Conservation (phyloP, 495 filamentous ascomycete genomes). For the Talaromyces thailandensis region DNA sequence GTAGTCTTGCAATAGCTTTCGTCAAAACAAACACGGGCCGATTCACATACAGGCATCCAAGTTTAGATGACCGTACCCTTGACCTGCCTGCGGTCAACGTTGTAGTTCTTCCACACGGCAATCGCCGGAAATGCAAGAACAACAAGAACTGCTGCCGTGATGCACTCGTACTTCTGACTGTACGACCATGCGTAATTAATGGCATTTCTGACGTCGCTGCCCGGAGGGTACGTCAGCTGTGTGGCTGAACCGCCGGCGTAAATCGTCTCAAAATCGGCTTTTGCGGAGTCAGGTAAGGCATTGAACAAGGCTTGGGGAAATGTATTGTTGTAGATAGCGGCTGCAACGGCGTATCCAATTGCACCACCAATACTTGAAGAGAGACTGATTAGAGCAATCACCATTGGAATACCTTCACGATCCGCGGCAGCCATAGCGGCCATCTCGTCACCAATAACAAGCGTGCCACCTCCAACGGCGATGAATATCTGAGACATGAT, state of each 20-base stretch:
- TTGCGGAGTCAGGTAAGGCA: not conserved
- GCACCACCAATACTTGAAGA: conserved; percentile 55
- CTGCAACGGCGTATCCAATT: conserved; percentile 48
- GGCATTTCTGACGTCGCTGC: conserved; percentile 7
- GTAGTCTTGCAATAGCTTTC: too few species aligned
- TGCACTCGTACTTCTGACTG: conserved; percentile 11
- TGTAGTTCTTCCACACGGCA: conserved; percentile 12
- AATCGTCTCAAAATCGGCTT: conserved; percentile 1
- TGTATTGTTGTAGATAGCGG: conserved; percentile 53
- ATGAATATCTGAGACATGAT: conserved; percentile 72
- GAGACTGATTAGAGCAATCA: conserved; percentile 49
- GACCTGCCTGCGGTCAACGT: conserved; percentile 15
- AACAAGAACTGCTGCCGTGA: conserved; percentile 10
- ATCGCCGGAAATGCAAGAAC: conserved; percentile 14
- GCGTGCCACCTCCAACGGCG: conserved; percentile 50
- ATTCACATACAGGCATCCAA: too few species aligned
- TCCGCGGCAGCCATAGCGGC: conserved; percentile 55
- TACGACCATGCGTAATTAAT: conserved; percentile 13
- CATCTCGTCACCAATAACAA: conserved; percentile 58
- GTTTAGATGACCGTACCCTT: conserved; percentile 11
- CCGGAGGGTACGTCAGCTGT: conserved; percentile 9
- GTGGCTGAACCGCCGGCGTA: not conserved
- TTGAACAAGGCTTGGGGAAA: conserved; percentile 44
- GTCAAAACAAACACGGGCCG: too few species aligned
- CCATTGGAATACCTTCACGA: conserved; percentile 51